Base-by-base conservation (phyloP, 1,284 basidiomycete species). In the Trametes sp. region DNA sequence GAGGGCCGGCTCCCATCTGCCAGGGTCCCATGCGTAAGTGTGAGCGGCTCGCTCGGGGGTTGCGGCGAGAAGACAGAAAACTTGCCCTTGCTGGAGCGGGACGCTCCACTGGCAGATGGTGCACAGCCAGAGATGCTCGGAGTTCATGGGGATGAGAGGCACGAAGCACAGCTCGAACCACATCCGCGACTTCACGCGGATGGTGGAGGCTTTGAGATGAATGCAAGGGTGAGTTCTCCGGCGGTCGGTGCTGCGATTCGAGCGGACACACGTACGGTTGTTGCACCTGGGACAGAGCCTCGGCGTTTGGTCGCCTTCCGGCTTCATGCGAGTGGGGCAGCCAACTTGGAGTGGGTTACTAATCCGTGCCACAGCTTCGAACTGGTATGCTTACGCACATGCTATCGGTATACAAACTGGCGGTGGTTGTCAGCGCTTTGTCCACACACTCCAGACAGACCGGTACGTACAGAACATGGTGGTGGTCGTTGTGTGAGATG, bases 141-240 rank as follows among this genome's bases (percentile, higher is more conserved):
- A 77, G 26, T 59, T 73, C 73, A 86, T 74, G 0, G 84, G 84
- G 31, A 85, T 73, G 55, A 85, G 72, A 24, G 81, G 84, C 13
- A 85, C 75, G 68, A 81, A 83, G 68, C 80, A 86, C 23, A 85
- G 60, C 67, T 85, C 83, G 67, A 85, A 81, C 84, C 84, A 86
- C 16, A 70, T 77, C 58, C 84, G 78, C 4, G 82, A 76, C 65
- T 83, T 85, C 35, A 63, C 53, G 79, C 82, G 29, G 77, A 75
- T 58, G 78, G 74, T 66, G 81, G 81, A 73, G 8, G 74, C 83
- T n/a, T n/a, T 85, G 56, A 19, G 35, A 28, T 26, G 46, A n/a
- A 44, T 48, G n/a, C 23, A 19, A n/a, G 11, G 54, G 26, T 60
- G 52, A 54, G 60, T 24, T 46, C 57, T 23, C 44, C 60, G 52